Percentiles rank a stretch among this genome's conserved stretches.
Evolutionary conservation across 2,329 filamentous ascomycete genomes (phyloP).

Genomic region (Sporothrix mexicana): DNA sequence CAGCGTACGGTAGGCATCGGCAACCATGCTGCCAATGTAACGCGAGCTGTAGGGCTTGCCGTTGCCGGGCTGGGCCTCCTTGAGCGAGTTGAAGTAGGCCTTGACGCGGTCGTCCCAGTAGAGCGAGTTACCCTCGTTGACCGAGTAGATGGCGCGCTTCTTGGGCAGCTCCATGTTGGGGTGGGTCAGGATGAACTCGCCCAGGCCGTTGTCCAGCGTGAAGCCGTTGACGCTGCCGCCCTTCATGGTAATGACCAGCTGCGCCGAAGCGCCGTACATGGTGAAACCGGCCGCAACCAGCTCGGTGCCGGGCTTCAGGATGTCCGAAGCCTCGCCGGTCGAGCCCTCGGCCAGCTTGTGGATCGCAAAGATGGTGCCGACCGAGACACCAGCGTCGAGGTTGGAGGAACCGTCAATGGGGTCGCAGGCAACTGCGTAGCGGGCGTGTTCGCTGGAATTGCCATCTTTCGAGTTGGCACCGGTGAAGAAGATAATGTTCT

Average conservation of each 20-base stretch:
- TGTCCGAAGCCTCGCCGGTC: constrained; percentile 77
- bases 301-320: constrained; percentile 88
- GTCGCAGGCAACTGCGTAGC: constrained; percentile 95
- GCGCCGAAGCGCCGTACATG: constrained; percentile 97
- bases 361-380: constrained; percentile 95
- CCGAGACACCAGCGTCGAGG: constrained; percentile 94
- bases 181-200: constrained; percentile 98
- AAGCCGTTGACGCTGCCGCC: constrained; percentile 93
- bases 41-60: constrained; percentile 92
- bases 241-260: constrained; percentile 97
- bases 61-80: constrained; percentile 69
- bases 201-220: constrained; percentile 93
- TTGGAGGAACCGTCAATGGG: constrained; percentile 98
- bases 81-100: constrained; percentile 87
- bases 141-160: constrained; percentile 87
- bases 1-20: constrained; percentile 93
- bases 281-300: constrained; percentile 96
- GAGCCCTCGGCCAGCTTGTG: constrained; percentile 85
- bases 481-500: constrained; percentile 89
- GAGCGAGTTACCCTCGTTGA: constrained; percentile 97
- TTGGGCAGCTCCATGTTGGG: constrained; percentile 89
- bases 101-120: constrained; percentile 94
- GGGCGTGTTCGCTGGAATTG: constrained; percentile 60
- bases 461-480: constrained; percentile 53
- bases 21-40: constrained; percentile 98